phyloP scores from a whole-genome alignment of 2,329 filamentous ascomycete species.

The Ophiocordyceps camponoti-floridani region DNA sequence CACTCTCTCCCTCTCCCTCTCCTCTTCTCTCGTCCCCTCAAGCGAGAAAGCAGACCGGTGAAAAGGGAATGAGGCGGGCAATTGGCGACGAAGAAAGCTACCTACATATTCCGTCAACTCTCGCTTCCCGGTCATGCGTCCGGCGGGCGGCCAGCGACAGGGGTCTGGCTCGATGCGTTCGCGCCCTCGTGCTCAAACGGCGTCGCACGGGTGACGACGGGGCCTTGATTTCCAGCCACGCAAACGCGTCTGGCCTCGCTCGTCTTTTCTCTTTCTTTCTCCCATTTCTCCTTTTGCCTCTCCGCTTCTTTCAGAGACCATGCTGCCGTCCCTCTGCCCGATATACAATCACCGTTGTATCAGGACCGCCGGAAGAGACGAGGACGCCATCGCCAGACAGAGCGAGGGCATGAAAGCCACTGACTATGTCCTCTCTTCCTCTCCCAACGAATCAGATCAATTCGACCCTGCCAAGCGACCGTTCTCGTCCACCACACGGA shows the following conservation, averaged over 20 bases:
- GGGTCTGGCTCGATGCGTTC: constrained; percentile 4
- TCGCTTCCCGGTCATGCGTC: background rate
- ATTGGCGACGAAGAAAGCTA: background rate
- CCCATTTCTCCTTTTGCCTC: background rate
- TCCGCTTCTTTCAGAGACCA: background rate
- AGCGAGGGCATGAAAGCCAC: too few relatives aligned
- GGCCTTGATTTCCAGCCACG: background rate
- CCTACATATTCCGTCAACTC: background rate
- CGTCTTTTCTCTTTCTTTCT: background rate
- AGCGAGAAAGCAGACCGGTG: background rate
- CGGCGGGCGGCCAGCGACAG: constrained; percentile 2
- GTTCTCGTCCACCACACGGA: too few relatives aligned
- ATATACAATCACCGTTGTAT: too few relatives aligned
- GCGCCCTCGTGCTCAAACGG: constrained; percentile 3
- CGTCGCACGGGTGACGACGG: constrained; percentile 3
- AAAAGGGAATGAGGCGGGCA: background rate
- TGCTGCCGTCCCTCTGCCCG: too few relatives aligned
- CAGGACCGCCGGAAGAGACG: too few relatives aligned
- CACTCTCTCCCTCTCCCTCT: too few relatives aligned
- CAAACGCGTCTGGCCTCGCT: background rate
- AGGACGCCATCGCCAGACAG: too few relatives aligned
- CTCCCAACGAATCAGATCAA: too few relatives aligned
- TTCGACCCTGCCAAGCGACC: too few relatives aligned
- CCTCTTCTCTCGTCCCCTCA: too few relatives aligned
- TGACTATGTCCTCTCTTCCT: too few relatives aligned